Evolutionary conservation across 1,284 basidiomycete genomes (phyloP), one percentile per base, ranked within the genome.

Genomic region (Phaffia rhodozyma): DNA sequence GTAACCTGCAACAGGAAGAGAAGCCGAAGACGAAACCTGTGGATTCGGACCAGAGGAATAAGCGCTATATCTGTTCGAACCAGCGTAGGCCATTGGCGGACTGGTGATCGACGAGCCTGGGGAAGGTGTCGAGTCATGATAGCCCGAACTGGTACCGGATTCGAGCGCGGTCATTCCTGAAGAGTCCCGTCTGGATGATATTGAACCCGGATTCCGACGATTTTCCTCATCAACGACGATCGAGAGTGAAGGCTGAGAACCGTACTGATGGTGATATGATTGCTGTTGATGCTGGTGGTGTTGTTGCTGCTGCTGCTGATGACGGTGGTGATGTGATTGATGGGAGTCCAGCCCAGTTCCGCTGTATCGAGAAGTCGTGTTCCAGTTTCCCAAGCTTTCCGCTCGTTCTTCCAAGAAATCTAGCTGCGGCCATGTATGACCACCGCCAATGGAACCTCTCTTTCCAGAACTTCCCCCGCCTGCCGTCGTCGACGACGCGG

Each of bases 391-490:
- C n/a, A 59, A n/a, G 18, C 20, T 52, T 75, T 93, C 90, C 1
- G 89, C 91, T 73, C 94, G 91, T 73, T 94, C 90, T 70, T 93
- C 89, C 64, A 96, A 75, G 73, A 83, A 88, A 73, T 93, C 90
- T 59, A 94, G 79, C 73, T 91, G 89, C 7, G 88, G 88, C 71
- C 92, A 91, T 29, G 86, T 83, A 70, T 86, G 83, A 16, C 38
- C 38, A 43, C 38, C 38, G 43, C 61, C 61, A 53, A 72, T 69
- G 29, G 62, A 62, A 6, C 53, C 56, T 30, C 23, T 83, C 79
- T 67, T 34, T 83, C 80, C 11, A 78, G 74, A 23, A 56, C 49
- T 0, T 80, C 78, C 72, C 87, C 86, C 16, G 85, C 86, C 20
- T 83, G 75, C 29, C 52, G 71, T 73, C 65, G 74, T 60, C 9